Conservation (phyloP, 805 yeast species). For the Debaryomyces castellii region DNA sequence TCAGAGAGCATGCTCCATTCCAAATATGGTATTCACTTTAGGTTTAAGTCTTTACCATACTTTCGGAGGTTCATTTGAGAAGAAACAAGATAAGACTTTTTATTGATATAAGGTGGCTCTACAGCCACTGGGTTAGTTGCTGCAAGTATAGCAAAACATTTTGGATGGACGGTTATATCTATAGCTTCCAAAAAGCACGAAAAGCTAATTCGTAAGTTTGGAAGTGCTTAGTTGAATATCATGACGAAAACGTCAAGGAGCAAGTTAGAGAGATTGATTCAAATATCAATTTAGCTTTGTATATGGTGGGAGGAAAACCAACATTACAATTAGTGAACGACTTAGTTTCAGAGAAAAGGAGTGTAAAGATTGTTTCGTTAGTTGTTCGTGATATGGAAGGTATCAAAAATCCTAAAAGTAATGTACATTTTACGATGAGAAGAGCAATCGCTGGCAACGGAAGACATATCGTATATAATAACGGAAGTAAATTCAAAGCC, state of each 20-base stretch:
- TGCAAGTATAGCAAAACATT: conserved; percentile 1
- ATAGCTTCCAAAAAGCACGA: conserved; percentile 2
- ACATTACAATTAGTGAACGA: background rate
- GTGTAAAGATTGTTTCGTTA: background rate
- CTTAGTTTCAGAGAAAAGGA: background rate
- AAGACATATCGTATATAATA: background rate
- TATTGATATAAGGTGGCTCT: conserved; percentile 5
- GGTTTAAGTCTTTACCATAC: conserved; percentile 1
- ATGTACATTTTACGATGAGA: conserved; percentile 4
- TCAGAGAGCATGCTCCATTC: conserved; percentile 1
- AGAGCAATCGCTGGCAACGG: conserved; percentile 4
- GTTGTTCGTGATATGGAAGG: background rate
- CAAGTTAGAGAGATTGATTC: conserved; percentile 1
- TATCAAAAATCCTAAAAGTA: conserved; percentile 1
- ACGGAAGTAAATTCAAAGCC: background rate
- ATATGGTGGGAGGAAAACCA: conserved; percentile 2
- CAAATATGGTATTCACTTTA: background rate
- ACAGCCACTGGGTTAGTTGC: conserved; percentile 5
- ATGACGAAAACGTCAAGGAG: background rate
- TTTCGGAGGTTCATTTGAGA: conserved; percentile 1
- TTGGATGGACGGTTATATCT: conserved; percentile 4
- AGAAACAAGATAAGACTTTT: background rate
- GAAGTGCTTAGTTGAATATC: conserved; percentile 4
- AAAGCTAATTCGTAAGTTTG: background rate
- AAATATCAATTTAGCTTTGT: background rate